phyloP scores from a whole-genome alignment of 257 asterid species.

The Solanum chaucha region DNA sequence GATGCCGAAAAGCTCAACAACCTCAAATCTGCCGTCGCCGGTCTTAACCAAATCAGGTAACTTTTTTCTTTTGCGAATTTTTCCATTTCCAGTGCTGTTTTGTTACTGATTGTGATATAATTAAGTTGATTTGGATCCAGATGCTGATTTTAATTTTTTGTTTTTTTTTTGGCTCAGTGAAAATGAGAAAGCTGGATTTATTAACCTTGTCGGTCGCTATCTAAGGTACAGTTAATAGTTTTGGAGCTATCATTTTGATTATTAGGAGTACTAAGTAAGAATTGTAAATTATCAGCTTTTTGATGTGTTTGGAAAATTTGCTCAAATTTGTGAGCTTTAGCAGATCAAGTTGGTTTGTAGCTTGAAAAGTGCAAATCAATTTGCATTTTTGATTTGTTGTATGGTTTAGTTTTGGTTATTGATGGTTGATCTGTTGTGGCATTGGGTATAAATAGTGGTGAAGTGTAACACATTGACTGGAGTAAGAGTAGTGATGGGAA shows the following conservation, averaged over 20 bases:
- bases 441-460: conserved; percentile 11
- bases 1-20: too few species aligned
- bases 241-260: neutral
- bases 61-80: too few species aligned
- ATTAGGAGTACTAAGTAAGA: neutral
- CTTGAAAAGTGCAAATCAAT: neutral
- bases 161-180: conserved; percentile 37
- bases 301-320: neutral
- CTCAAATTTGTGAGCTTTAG: neutral
- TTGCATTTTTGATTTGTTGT: neutral
- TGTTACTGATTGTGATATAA: neutral
- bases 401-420: neutral
- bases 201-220: conserved; percentile 51
- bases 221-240: conserved; percentile 7
- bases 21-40: too few species aligned
- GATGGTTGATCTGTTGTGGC: neutral
- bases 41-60: too few species aligned
- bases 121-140: neutral
- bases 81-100: neutral
- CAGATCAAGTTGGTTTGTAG: neutral
- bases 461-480: conserved; percentile 24
- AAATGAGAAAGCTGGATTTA: conserved; percentile 20
- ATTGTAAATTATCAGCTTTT: too few species aligned
- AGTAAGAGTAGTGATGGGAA: conserved; percentile 7
- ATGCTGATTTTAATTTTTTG: neutral